Evolutionary conservation across 2,329 filamentous ascomycete genomes (phyloP).

Genomic region (Calonectria multiphialidica): DNA sequence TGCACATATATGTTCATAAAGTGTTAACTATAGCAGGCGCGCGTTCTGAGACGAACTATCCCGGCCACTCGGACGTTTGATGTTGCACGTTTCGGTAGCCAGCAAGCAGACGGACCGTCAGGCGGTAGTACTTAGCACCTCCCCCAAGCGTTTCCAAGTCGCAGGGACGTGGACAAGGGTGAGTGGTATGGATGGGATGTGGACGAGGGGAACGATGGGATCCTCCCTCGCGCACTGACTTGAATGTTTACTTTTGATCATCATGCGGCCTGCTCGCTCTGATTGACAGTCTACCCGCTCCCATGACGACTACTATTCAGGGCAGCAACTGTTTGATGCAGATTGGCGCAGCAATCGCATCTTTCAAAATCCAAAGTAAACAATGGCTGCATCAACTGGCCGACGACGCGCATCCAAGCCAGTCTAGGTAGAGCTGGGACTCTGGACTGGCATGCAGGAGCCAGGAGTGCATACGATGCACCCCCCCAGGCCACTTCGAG

Average conservation of each 20-base stretch:
- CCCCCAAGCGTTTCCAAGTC: not conserved
- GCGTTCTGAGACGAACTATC: constrained; percentile 27
- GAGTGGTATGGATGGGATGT: not conserved
- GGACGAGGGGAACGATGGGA: not conserved
- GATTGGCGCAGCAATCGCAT: not conserved
- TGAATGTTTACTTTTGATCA: constrained; percentile 11
- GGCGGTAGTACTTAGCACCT: not conserved
- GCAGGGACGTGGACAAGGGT: not conserved
- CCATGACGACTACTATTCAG: constrained; percentile 21
- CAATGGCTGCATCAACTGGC: not conserved
- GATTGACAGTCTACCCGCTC: not conserved
- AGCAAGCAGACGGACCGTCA: not conserved
- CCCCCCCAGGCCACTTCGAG: constrained; percentile 2
- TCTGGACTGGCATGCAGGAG: constrained; percentile 42
- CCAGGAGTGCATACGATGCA: constrained; percentile 40
- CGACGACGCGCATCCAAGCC: not conserved
- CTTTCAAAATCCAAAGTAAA: constrained; percentile 3
- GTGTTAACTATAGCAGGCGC: constrained; percentile 12
- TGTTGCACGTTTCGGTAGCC: constrained; percentile 7
- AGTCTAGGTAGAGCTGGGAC: not conserved
- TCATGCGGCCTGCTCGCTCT: not conserved
- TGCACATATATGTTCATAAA: not conserved
- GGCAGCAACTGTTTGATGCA: not conserved
- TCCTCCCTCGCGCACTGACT: constrained; percentile 10
- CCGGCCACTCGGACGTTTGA: constrained; percentile 23